Percentiles rank a stretch among this genome's conserved stretches.
Evolutionary conservation across 1,284 basidiomycete species (phyloP).

Genomic region (Apiotrichum gamsii): DNA sequence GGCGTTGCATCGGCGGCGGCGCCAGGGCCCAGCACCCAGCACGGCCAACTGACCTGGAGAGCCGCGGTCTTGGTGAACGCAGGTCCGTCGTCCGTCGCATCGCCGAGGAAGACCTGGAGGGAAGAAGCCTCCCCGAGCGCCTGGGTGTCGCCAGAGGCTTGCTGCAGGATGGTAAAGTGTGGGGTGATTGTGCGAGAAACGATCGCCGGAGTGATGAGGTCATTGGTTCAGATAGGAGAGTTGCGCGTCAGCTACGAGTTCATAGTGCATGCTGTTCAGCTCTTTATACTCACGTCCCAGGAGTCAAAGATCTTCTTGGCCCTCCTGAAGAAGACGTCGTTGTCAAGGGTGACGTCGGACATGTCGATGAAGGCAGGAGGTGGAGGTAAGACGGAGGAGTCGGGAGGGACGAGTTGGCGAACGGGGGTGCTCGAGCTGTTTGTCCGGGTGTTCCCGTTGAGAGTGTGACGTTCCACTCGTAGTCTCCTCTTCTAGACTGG

Average conservation of each 20-base stretch:
- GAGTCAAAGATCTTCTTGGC: slow-evolving; percentile 61
- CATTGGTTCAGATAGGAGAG: too few relatives aligned
- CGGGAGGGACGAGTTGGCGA: too few relatives aligned
- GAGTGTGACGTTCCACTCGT: too few relatives aligned
- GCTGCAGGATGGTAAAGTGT: too few relatives aligned
- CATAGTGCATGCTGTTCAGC: too few relatives aligned
- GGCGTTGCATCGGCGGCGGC: too few relatives aligned
- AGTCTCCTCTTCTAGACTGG: too few relatives aligned
- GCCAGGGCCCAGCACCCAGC: too few relatives aligned
- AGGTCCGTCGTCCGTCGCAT: slow-evolving; percentile 74
- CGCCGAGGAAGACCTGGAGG: slow-evolving; percentile 71
- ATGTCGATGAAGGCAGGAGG: slow-evolving; percentile 30
- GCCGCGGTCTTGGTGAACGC: slow-evolving; percentile 81
- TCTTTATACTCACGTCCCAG: slow-evolving; percentile 64
- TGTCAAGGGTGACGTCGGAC: slow-evolving; percentile 52
- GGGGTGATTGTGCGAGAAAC: too few relatives aligned
- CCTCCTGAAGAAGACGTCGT: slow-evolving; percentile 58
- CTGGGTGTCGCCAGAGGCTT: slow-evolving; percentile 55
- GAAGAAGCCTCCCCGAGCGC: slow-evolving; percentile 52
- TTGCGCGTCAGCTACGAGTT: neutral
- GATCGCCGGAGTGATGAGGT: too few relatives aligned
- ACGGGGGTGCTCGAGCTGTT: too few relatives aligned
- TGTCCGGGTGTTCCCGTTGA: too few relatives aligned
- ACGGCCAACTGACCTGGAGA: slow-evolving; percentile 61
- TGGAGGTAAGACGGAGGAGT: slow-evolving; percentile 5